Evolutionary conservation across 495 filamentous ascomycete species (phyloP).

Genomic region (Xylaria curta): DNA sequence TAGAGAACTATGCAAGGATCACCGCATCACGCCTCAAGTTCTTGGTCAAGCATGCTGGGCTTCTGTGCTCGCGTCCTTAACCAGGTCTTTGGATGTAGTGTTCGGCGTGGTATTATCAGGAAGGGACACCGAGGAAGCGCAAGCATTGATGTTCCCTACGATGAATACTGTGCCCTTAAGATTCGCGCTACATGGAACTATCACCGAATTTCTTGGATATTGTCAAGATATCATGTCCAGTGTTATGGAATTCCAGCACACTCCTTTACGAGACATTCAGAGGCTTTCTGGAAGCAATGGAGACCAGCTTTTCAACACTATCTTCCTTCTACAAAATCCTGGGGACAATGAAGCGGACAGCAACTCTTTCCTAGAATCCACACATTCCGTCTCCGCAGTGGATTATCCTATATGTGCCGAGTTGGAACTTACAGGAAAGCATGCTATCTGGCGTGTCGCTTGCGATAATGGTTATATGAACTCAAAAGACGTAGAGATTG

Average conservation of each 20-base stretch:
- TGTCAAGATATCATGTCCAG: conserved; percentile 65
- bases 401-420: conserved; percentile 85
- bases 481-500: conserved; percentile 42
- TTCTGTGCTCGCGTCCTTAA: conserved; percentile 62
- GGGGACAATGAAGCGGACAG: conserved; percentile 26
- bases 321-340: conserved; percentile 71
- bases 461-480: conserved; percentile 63
- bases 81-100: conserved; percentile 64
- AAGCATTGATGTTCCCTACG: conserved; percentile 71
- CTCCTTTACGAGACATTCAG: conserved; percentile 69
- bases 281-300: conserved; percentile 41
- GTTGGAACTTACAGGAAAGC: conserved; percentile 65
- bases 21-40: conserved; percentile 67
- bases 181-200: conserved; percentile 66
- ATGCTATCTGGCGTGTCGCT: conserved; percentile 71
- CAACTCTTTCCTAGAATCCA: conserved; percentile 57
- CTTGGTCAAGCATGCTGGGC: conserved; percentile 72
- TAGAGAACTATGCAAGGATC: conserved; percentile 59
- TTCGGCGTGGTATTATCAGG: conserved; percentile 78
- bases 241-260: conserved; percentile 65
- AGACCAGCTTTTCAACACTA: conserved; percentile 64
- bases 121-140: conserved; percentile 62
- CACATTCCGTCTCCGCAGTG: conserved; percentile 65
- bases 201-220: conserved; percentile 65
- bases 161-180: conserved; percentile 79